These are phyloP conservation scores for Arabis alpina DNA, from an alignment of 345 rosid genomes.

Conservation along the genomic window DNA sequence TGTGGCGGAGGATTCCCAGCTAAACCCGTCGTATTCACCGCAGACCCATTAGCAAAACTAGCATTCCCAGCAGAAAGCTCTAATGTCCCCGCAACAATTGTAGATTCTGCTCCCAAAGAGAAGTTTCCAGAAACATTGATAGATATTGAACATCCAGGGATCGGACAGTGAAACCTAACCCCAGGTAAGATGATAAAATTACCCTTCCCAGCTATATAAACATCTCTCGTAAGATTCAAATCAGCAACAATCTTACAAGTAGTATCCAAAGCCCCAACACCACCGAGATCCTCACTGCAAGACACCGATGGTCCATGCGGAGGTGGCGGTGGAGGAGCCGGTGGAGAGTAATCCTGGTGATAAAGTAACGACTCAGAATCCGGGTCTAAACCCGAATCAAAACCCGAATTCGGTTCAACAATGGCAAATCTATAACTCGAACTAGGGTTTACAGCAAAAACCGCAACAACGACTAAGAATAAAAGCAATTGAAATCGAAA, in stretches of 20 bases:
- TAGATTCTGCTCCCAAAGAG: constrained; percentile 64
- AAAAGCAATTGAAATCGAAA: constrained; percentile 43
- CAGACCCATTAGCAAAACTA: constrained; percentile 63
- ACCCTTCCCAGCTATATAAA: constrained; percentile 85
- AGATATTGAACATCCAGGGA: constrained; percentile 68
- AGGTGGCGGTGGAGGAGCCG: constrained; percentile 96
- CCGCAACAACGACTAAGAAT: constrained; percentile 42
- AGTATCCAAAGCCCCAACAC: constrained; percentile 81
- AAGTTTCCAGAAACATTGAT: constrained; percentile 83
- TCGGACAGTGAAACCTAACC: constrained; percentile 71
- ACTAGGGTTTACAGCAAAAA: constrained; percentile 44
- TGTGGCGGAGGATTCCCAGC: constrained; percentile 88
- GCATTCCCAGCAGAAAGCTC: constrained; percentile 75
- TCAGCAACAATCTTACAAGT: constrained; percentile 84
- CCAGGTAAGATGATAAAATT: constrained; percentile 72
- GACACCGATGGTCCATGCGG: constrained; percentile 93
- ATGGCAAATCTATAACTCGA: constrained; percentile 47
- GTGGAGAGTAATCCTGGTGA: constrained; percentile 96
- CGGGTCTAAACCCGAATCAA: constrained; percentile 46
- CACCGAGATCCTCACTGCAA: constrained; percentile 88
- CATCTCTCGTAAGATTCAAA: constrained; percentile 82
- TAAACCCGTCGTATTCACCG: constrained; percentile 78
- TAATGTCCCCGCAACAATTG: constrained; percentile 69
- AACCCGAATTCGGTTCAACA: constrained; percentile 52
- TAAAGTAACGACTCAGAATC: constrained; percentile 52